phyloP scores from a whole-genome alignment of 148 eudicot species.

The Polygonum aviculare region DNA sequence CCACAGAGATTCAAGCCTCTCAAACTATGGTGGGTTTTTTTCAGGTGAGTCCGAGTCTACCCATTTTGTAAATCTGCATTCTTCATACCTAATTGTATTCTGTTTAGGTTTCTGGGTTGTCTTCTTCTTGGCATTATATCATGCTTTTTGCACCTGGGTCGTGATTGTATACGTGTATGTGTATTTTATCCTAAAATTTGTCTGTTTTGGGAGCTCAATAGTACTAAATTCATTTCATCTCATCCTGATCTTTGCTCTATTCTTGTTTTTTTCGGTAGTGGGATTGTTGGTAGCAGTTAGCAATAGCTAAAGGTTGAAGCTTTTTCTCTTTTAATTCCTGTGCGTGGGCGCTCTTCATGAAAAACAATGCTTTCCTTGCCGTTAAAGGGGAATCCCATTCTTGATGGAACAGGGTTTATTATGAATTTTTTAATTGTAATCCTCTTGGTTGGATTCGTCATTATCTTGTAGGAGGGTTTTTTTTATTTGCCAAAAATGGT shows the following conservation, averaged over 20 bases:
- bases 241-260: background rate
- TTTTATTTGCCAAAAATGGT: background rate
- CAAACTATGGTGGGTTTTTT: background rate
- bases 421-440: background rate
- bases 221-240: background rate
- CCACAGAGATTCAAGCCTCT: background rate
- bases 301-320: background rate
- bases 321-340: background rate
- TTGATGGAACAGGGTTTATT: conserved; percentile 2
- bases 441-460: conserved; percentile 5
- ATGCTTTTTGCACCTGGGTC: background rate
- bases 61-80: background rate
- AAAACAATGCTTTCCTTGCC: background rate
- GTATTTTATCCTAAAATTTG: background rate
- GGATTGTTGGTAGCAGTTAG: conserved; percentile 8
- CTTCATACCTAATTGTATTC: background rate
- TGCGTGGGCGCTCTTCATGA: conserved; percentile 4
- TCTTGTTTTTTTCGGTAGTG: conserved; percentile 4
- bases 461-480: background rate
- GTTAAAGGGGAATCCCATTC: background rate
- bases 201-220: background rate
- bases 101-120: background rate
- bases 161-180: background rate
- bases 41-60: conserved; percentile 2
- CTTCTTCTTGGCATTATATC: background rate